A percentile compares a stretch with the other conserved stretches of the same genome.
Conservation (phyloP, 768 basidiomycete species). For the Leccinum incarnatum region DNA sequence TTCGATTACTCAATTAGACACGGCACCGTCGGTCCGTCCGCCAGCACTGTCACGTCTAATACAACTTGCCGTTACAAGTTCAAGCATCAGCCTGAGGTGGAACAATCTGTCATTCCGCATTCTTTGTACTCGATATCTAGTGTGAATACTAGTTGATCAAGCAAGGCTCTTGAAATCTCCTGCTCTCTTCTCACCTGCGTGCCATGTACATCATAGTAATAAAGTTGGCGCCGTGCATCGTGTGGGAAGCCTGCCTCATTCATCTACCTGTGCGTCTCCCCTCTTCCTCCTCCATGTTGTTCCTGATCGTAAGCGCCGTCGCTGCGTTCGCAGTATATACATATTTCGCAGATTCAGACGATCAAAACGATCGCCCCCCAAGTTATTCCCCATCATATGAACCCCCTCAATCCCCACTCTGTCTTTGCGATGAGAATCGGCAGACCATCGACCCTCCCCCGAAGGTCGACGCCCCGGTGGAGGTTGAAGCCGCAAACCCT, state of each 20-base stretch:
- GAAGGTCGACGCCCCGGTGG: not conserved
- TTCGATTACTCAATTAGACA: too few relatives aligned
- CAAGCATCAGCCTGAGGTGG: not conserved
- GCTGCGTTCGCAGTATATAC: slow-evolving; percentile 8
- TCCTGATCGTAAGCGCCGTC: slow-evolving; percentile 9
- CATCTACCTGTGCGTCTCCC: not conserved
- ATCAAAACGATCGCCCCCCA: slow-evolving; percentile 5
- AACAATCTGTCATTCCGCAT: slow-evolving; percentile 5
- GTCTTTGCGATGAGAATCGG: slow-evolving; percentile 3
- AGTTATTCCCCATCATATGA: not conserved
- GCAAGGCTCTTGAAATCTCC: not conserved
- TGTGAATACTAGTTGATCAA: not conserved
- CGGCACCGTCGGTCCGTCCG: too few relatives aligned
- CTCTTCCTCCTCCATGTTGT: slow-evolving; percentile 10
- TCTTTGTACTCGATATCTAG: slow-evolving; percentile 5
- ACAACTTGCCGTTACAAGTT: too few relatives aligned
- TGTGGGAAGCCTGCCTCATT: not conserved
- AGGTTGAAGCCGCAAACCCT: slow-evolving; percentile 37
- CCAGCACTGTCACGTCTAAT: too few relatives aligned
- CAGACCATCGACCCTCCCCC: not conserved
- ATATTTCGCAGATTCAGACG: not conserved
- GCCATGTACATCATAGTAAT: not conserved
- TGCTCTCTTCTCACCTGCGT: not conserved
- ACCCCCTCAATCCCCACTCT: not conserved
- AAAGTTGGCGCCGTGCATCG: not conserved